phyloP scores from a whole-genome alignment of 176 grass and related monocot species.

The Triticum urartu region DNA sequence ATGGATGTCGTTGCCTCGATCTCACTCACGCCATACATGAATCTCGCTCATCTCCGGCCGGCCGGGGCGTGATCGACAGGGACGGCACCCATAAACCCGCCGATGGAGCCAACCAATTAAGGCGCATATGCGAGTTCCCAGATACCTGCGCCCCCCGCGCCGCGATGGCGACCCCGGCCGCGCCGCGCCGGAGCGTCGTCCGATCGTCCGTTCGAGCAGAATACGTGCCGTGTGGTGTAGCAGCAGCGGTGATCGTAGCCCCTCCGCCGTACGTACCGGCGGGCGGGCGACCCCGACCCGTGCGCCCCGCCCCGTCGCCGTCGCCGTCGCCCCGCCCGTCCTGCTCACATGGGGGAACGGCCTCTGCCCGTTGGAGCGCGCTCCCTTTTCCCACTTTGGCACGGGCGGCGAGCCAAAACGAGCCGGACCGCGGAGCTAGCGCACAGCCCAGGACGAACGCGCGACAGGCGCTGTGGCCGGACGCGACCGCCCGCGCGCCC shows the following conservation, averaged over 20 bases:
- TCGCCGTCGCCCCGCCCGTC: not conserved
- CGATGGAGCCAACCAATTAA: not conserved
- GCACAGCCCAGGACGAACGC: not conserved
- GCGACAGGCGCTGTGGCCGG: constrained; percentile 12
- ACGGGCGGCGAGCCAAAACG: not conserved
- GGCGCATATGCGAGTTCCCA: constrained; percentile 49
- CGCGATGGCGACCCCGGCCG: no score
- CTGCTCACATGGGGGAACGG: constrained; percentile 9
- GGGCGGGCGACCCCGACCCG: not conserved
- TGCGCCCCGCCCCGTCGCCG: not conserved
- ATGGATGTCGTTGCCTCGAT: not conserved
- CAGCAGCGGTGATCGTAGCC: not conserved
- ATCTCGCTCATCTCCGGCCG: not conserved
- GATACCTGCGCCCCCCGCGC: not conserved
- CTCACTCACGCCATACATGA: not conserved
- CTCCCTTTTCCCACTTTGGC: constrained; percentile 12
- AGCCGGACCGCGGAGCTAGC: not conserved
- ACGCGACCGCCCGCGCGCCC: not conserved
- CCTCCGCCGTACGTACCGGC: not conserved
- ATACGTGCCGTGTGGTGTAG: not conserved
- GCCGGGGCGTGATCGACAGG: not conserved
- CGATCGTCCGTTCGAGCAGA: not conserved
- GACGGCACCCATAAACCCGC: constrained; percentile 10
- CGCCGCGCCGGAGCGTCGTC: not conserved
- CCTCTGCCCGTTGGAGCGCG: no score